Base-by-base conservation (phyloP, 257 asterid genomes). In the Plectranthus barbatus region DNA sequence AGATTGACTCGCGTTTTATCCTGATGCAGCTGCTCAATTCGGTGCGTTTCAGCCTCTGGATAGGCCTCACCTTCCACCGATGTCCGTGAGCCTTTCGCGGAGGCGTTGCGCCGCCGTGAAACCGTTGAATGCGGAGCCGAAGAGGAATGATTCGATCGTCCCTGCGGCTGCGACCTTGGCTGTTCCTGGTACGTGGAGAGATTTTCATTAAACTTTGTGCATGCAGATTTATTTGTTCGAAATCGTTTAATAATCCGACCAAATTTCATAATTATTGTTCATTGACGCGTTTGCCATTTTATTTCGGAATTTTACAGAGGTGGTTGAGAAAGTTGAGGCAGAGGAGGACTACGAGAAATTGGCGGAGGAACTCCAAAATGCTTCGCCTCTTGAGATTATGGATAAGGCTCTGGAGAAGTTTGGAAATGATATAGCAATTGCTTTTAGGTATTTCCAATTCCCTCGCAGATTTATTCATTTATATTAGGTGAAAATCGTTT, bases 351-450 rank as follows among this genome's bases (percentile, higher is more conserved):
- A 51, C 39, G 87, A 73, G 7, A 78, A 68, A 68, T 64, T 84
- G 80, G 82, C 89, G 9, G 76, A 70, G 73, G 83, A 77, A 47
- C 85, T 86, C 37, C 76, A 69, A 47, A 78, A 82, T 71, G 86
- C 95, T 19, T 86, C 91, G 0, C 89, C 95, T 7, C 91, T 86
- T 7, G 81, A 84, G 79, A 84, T 86, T 44, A 81, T 86, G 84
- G 95, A 86, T 42, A 84, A 72, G 73, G 91, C 95, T 20, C 85
- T 86, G 9, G 84, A 79, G 53, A 84, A 66, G 36, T 86, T 83
- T 69, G 95, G 95, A 19, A 67, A 82, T 31, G 87, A 84, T 49
- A 84, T 84, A 24, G 91, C 95, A 2, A 84, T 86, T 61, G 95
- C 97, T 72, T 90, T 90, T 75, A 86, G 97, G 97, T 90, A 78